These are phyloP conservation scores for Taxillus chinensis DNA, from an alignment of 164 flowering plant genomes.

Conservation along the genomic window DNA sequence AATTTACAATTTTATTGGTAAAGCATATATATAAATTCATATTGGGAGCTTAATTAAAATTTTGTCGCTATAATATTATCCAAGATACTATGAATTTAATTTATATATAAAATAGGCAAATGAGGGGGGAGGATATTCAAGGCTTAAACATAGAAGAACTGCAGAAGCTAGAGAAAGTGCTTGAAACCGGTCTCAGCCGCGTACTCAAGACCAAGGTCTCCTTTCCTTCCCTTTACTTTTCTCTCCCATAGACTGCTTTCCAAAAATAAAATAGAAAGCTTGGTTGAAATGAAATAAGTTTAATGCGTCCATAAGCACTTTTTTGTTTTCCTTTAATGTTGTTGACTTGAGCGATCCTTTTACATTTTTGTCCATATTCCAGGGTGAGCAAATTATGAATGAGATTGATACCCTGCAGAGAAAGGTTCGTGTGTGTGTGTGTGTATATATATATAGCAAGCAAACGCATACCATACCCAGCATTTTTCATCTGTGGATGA, in stretches of 20 bases:
- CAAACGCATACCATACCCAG: not conserved
- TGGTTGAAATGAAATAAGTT: too few species aligned
- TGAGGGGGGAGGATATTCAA: constrained; percentile 37
- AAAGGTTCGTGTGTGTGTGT: constrained; percentile 12
- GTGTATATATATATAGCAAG: too few species aligned
- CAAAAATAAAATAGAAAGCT: too few species aligned
- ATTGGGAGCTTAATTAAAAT: too few species aligned
- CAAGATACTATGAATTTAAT: too few species aligned
- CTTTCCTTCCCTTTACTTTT: not conserved
- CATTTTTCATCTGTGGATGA: not conserved
- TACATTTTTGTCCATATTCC: not conserved
- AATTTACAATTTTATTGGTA: too few species aligned
- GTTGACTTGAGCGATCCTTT: too few species aligned
- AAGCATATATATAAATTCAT: too few species aligned
- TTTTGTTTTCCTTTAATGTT: not conserved
- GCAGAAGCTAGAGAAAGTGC: constrained; percentile 25
- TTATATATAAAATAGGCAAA: constrained; percentile 14
- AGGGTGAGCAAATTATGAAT: constrained; percentile 16
- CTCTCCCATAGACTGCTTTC: too few species aligned
- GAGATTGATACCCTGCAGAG: constrained; percentile 22
- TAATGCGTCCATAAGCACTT: not conserved
- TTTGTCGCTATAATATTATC: too few species aligned
- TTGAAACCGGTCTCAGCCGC: constrained; percentile 29
- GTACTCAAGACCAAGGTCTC: constrained; percentile 25
- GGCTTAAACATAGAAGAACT: constrained; percentile 29